A percentile compares a stretch with the other conserved stretches of the same genome.
Conservation (phyloP, 768 basidiomycete species). For the Dioszegia crocea region DNA sequence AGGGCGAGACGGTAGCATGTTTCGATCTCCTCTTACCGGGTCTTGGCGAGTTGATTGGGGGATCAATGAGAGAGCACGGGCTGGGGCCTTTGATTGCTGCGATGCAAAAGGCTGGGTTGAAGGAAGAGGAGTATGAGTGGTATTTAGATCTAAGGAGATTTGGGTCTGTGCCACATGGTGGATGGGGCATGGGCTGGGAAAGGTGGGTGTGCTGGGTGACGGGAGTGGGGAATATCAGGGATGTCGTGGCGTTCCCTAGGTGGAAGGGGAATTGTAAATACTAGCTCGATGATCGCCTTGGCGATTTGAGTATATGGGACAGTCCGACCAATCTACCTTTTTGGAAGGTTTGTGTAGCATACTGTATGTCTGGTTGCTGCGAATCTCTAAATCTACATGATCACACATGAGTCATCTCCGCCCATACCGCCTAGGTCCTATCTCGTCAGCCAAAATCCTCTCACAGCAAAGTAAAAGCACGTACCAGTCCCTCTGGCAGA, state of each 20-base stretch:
- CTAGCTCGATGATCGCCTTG: no score
- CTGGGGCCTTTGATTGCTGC: constrained; percentile 44
- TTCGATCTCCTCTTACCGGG: constrained; percentile 88
- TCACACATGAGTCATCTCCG: constrained; percentile 36
- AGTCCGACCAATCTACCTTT: not conserved
- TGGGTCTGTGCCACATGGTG: constrained; percentile 87
- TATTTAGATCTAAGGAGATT: constrained; percentile 78
- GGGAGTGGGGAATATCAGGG: constrained; percentile 83
- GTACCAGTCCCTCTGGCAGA: constrained; percentile 49
- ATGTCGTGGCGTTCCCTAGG: constrained; percentile 86
- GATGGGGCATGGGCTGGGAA: constrained; percentile 95
- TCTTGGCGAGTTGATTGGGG: constrained; percentile 85
- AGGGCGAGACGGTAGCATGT: constrained; percentile 67
- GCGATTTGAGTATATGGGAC: not conserved
- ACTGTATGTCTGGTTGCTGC: not conserved
- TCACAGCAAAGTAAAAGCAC: constrained; percentile 5
- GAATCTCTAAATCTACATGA: constrained; percentile 27
- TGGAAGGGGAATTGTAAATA: constrained; percentile 56
- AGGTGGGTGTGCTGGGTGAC: constrained; percentile 79
- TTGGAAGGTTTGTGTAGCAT: not conserved
- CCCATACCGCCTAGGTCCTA: constrained; percentile 38
- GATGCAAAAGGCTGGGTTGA: constrained; percentile 56
- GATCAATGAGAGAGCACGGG: constrained; percentile 65
- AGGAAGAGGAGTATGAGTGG: constrained; percentile 53
- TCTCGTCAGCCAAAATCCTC: not conserved